A percentile compares a stretch with the other conserved stretches of the same genome.
Conservation (phyloP, 257 asterid genomes). For the Solanum paucissectum region DNA sequence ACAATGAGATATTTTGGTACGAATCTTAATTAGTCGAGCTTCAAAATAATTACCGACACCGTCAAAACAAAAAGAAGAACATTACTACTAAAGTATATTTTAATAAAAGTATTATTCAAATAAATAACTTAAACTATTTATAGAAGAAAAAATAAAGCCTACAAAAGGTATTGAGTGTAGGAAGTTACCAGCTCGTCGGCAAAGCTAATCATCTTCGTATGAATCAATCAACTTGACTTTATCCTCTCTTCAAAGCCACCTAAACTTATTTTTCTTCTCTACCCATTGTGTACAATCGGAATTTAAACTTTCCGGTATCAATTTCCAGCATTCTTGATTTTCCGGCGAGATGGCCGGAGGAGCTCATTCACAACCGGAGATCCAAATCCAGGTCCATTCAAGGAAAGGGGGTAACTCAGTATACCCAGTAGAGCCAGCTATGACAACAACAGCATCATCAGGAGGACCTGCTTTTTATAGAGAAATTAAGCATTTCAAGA, state of each 20-base stretch:
- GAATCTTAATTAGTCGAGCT: too few relatives aligned
- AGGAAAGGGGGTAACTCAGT: constrained; percentile 49
- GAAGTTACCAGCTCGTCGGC: neutral
- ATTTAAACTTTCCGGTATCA: neutral
- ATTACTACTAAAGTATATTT: neutral
- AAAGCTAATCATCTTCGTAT: neutral
- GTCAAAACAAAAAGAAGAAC: neutral
- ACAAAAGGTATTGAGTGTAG: neutral
- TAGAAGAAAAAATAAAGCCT: neutral
- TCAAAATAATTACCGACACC: accelerated
- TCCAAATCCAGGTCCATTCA: constrained; percentile 35
- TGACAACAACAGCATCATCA: constrained; percentile 14
- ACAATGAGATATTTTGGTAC: too few relatives aligned
- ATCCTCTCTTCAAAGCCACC: neutral
- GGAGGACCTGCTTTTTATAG: constrained; percentile 15
- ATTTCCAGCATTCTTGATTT: neutral
- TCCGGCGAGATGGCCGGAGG: constrained; percentile 30
- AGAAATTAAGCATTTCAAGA: constrained; percentile 69
- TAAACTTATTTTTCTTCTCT: neutral
- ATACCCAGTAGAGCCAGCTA: constrained; percentile 42
- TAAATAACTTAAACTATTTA: neutral
- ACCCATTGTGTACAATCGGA: neutral
- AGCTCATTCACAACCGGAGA: constrained; percentile 18
- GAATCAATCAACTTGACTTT: neutral
- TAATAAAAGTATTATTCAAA: neutral